Evolutionary conservation across 2,329 filamentous ascomycete species (phyloP).

Genomic region (Rhinocladiella mackenziei): DNA sequence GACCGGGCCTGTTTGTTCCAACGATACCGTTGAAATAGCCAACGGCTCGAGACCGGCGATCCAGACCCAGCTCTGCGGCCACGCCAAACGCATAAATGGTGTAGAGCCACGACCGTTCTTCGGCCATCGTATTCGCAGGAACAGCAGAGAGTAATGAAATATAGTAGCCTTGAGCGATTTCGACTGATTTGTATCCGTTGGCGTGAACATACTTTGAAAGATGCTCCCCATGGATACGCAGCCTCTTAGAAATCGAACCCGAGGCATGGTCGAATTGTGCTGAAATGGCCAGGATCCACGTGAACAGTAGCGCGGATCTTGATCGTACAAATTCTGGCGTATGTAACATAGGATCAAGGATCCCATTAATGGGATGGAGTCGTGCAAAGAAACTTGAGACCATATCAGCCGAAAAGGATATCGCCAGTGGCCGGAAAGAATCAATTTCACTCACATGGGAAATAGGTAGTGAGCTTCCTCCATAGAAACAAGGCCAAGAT

Average conservation of each 20-base stretch:
- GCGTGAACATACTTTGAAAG: slow-evolving; percentile 33
- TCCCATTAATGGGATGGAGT: slow-evolving; percentile 33
- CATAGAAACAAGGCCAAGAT: slow-evolving; percentile 33
- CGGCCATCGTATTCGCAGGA: slow-evolving; percentile 29
- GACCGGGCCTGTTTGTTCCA: not conserved
- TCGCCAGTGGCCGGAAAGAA: not conserved
- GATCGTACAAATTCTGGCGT: slow-evolving; percentile 31
- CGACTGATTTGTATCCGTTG: slow-evolving; percentile 32
- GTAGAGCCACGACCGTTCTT: slow-evolving; percentile 34
- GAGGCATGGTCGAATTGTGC: slow-evolving; percentile 32
- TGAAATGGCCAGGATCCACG: slow-evolving; percentile 34
- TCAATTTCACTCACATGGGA: slow-evolving; percentile 27
- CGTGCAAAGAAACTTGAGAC: slow-evolving; percentile 32
- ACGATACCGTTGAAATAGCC: not conserved
- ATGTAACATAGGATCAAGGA: slow-evolving; percentile 33
- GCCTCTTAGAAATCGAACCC: slow-evolving; percentile 27
- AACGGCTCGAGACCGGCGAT: slow-evolving; percentile 18
- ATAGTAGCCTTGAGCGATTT: slow-evolving; percentile 35
- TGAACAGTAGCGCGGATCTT: slow-evolving; percentile 32
- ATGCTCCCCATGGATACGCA: slow-evolving; percentile 33
- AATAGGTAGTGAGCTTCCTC: slow-evolving; percentile 32
- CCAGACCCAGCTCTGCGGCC: slow-evolving; percentile 31
- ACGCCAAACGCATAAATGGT: slow-evolving; percentile 33
- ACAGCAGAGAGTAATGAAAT: slow-evolving; percentile 33
- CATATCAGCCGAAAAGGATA: too few relatives aligned